phyloP scores from a whole-genome alignment of 495 filamentous ascomycete species.

The Penicillium turbatum region DNA sequence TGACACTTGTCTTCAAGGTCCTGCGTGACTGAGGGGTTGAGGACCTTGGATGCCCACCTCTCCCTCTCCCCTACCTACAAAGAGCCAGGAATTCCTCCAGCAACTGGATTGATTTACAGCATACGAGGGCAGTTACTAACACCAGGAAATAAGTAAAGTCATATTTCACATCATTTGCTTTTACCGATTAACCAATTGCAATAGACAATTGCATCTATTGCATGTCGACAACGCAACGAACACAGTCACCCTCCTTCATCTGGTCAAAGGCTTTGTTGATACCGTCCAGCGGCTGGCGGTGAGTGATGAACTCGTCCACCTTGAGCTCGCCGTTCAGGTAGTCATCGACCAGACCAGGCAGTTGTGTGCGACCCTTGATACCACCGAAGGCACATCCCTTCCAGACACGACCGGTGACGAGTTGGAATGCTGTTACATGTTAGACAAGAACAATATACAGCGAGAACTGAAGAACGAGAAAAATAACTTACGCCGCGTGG shows the following conservation, averaged over 20 bases:
- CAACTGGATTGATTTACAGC: too few relatives aligned
- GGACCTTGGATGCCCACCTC: constrained; percentile 19
- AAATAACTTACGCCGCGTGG: constrained; percentile 77
- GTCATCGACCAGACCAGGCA: constrained; percentile 83
- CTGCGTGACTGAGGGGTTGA: constrained; percentile 17
- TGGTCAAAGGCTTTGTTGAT: constrained; percentile 89
- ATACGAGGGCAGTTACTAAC: too few relatives aligned
- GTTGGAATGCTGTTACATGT: constrained; percentile 74
- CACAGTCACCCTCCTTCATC: constrained; percentile 96
- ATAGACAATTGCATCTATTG: constrained; percentile 26
- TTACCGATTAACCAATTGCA: background rate
- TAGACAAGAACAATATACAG: constrained; percentile 6
- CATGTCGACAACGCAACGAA: constrained; percentile 70
- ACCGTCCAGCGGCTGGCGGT: constrained; percentile 70
- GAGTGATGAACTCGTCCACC: constrained; percentile 99
- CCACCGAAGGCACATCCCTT: constrained; percentile 97
- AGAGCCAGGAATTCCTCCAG: too few relatives aligned
- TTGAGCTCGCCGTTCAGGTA: constrained; percentile 87
- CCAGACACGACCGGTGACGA: constrained; percentile 97
- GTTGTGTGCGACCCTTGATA: constrained; percentile 93
- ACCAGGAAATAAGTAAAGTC: constrained; percentile 13
- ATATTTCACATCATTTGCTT: constrained; percentile 28
- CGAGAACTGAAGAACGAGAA: background rate
- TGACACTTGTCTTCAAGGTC: constrained; percentile 11
- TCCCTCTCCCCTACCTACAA: too few relatives aligned